Conservation (phyloP, 2,329 filamentous ascomycete species). For the Trematosphaeria pertusa region DNA sequence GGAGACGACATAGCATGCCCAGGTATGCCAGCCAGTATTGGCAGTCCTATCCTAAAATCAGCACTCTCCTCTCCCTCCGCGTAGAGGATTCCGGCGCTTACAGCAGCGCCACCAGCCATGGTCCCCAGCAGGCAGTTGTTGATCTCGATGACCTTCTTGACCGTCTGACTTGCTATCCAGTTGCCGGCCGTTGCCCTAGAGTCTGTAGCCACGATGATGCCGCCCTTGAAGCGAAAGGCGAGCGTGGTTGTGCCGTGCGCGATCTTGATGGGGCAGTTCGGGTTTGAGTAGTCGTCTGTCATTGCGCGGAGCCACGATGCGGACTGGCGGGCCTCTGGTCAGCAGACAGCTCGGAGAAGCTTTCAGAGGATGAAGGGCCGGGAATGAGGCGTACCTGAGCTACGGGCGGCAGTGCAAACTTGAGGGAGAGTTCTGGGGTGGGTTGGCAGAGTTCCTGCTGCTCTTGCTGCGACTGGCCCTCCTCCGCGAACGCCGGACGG, state of each 20-base stretch:
- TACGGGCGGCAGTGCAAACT: conserved; percentile 93
- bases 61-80: conserved; percentile 1
- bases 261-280: conserved; percentile 97
- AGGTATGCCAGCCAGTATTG: conserved; percentile 99
- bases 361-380: too few species aligned
- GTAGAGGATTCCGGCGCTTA: too few species aligned
- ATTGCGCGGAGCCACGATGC: conserved; percentile 94
- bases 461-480: conserved; percentile 75
- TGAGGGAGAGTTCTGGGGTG: conserved; percentile 80
- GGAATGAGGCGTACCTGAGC: conserved; percentile 78
- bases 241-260: conserved; percentile 98
- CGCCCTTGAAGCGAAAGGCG: conserved; percentile 96
- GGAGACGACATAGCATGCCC: conserved; percentile 97
- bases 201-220: conserved; percentile 98
- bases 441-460: conserved; percentile 73
- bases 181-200: conserved; percentile 96
- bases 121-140: conserved; percentile 93
- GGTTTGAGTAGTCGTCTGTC: conserved; percentile 97
- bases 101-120: conserved; percentile 96
- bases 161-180: conserved; percentile 99
- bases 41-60: conserved; percentile 72
- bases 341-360: conserved; percentile 16
- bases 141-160: conserved; percentile 99
- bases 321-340: conserved; percentile 65
- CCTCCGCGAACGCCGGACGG: conserved; percentile 75